A percentile compares a stretch with the other conserved stretches of the same genome.
These are phyloP conservation scores for Gossypium schwendimanii DNA, from an alignment of 441 rosid genomes.

Conservation along the genomic window DNA sequence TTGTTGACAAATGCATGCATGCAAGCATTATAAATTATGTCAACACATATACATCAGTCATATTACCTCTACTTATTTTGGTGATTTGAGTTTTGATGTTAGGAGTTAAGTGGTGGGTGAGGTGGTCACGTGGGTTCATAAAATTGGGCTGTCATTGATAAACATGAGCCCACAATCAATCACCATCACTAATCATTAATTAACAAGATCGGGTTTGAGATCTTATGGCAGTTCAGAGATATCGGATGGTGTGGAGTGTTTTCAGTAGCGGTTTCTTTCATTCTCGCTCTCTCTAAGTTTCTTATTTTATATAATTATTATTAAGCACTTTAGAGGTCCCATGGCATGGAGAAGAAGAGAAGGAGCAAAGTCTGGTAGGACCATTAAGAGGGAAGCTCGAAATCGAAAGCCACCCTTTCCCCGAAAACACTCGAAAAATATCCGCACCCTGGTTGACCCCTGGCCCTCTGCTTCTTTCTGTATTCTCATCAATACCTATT, in stretches of 20 bases:
- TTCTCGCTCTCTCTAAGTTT: neutral
- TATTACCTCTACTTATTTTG: neutral
- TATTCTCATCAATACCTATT: neutral
- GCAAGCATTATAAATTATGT: neutral
- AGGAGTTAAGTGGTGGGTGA: neutral
- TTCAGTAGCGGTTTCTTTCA: neutral
- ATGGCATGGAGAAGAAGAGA: no score
- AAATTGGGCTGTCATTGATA: neutral
- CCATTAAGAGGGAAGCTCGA: neutral
- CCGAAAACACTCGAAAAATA: neutral
- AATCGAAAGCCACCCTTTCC: neutral
- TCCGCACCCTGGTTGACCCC: neutral
- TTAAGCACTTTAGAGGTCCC: neutral
- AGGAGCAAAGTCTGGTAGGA: conserved; percentile 1
- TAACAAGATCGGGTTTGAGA: neutral
- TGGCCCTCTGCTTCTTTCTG: neutral
- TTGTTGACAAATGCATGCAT: neutral
- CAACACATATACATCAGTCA: no score
- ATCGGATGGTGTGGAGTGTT: neutral
- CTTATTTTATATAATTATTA: neutral
- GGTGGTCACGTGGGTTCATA: neutral
- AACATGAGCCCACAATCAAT: neutral
- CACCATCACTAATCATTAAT: neutral
- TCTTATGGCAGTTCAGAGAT: neutral
- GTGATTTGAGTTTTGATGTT: neutral